Base-by-base conservation (phyloP, 139 green algal species). In the Chlorokybus atmophyticus region DNA sequence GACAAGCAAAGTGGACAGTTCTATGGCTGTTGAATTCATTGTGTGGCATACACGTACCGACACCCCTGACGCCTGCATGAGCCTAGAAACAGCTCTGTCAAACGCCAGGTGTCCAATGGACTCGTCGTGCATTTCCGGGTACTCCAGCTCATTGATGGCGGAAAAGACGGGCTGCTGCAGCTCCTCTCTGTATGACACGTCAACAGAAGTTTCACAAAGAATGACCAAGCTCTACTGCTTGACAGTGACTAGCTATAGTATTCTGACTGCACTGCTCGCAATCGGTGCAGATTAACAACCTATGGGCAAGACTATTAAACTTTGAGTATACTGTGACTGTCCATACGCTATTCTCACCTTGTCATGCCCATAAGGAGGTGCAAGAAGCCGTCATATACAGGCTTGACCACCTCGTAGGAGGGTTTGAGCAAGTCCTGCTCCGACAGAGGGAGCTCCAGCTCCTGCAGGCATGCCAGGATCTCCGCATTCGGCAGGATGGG, bases 41-140 rank as follows among this genome's bases (percentile, higher is more conserved):
- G n/a, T n/a, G n/a, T n/a, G n/a, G n/a, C n/a, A n/a, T n/a, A n/a
- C n/a, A n/a, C n/a, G n/a, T n/a, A n/a, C n/a, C n/a, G n/a, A n/a
- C n/a, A 93, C 75, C 3, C 87, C 87, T 1, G 71, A 77, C 14
- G 80, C 71, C 2, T 50, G 3, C 62, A 94, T 73, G 1, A 95
- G 76, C 53, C 79, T 75, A 2, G 30, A 55, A 3, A 91, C 60
- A 32, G 79, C 64, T 2, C 68, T 57, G 44, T 80, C 60, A 57
- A 94, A 93, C 50, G 82, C 82, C 30, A 87, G 64, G 31, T 66
- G 67, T 10, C 79, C 76, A 17, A 94, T 88, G 32, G 80, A 87
- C 49, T 93, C 85, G 27, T 94, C 85, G 60, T 95, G 85, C 39
- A 95, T 79, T 75, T 95, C 87, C 3, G 87, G 87, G 60, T 78